phyloP scores from a whole-genome alignment of 768 basidiomycete species.

The Podaxis sp. region DNA sequence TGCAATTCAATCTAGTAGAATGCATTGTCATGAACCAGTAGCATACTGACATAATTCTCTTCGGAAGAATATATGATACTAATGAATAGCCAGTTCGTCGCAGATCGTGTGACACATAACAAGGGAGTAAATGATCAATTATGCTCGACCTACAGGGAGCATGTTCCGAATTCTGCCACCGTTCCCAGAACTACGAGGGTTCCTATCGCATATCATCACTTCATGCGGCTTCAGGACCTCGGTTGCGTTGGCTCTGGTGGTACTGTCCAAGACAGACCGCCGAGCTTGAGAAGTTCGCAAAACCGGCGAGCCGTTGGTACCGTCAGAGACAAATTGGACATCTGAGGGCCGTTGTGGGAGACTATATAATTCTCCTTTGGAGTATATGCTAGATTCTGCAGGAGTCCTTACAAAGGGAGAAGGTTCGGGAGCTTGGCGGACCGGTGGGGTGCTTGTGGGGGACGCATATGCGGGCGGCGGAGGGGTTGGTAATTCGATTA shows the following conservation, averaged over 20 bases:
- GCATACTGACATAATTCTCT: neutral
- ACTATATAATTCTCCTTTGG: neutral
- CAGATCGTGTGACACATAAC: neutral
- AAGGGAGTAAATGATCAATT: neutral
- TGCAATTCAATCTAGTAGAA: neutral
- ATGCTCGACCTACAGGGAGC: neutral
- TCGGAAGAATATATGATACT: too few species aligned
- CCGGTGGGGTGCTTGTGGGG: neutral
- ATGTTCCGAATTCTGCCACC: neutral
- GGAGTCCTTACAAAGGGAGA: neutral
- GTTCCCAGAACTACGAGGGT: neutral
- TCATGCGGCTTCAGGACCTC: neutral
- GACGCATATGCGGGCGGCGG: neutral
- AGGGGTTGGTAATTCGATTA: neutral
- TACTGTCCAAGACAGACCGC: neutral
- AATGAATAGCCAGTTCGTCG: neutral
- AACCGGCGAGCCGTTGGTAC: neutral
- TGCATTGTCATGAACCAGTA: neutral
- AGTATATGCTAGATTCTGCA: neutral
- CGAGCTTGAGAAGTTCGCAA: neutral
- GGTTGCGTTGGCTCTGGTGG: neutral
- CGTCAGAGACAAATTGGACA: neutral
- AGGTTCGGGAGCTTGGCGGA: neutral
- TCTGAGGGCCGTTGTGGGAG: neutral
- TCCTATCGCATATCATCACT: neutral